Base-by-base conservation (phyloP, 1,139 yeast genomes). In the Protomyces arabidopsidicola region DNA sequence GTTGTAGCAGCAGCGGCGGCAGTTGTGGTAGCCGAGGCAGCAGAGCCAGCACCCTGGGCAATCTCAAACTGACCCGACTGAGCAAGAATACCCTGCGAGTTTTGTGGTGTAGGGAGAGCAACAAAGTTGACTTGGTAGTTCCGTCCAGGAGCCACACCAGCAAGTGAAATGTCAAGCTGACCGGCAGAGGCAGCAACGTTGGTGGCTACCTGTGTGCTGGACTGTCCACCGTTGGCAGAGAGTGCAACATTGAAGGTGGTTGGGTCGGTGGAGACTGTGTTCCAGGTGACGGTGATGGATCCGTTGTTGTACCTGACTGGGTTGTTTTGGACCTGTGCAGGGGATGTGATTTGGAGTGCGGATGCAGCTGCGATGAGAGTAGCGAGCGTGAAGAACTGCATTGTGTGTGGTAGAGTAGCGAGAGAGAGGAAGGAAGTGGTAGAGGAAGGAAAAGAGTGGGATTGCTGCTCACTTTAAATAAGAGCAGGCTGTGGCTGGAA, bases 311-410 rank as follows among this genome's bases (percentile, higher is more conserved):
- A 58, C 16, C 35, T 52, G 9, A 52, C 56, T 27, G 53, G 51
- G 16, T 18, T 2, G 24, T 35, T 14, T 9, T 12, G 34, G 42
- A 34, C 34, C 42, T 39, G 42, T 38, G 56, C 62, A 12, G 62
- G 62, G 38, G 36, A 24, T 5, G 56, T 58, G 62, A 58, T 58
- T 39, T 55, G 53, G 62, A 58, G 45, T 34, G 62, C 62, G 8
- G 62, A 27, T 4, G 24, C 54, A 18, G 61, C 45, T 27, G 55
- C 39, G 16, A 50, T 10, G 24, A 57, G 36, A 20, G 48, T 45
- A 53, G 39, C 39, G 24, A 53, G 38, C 38, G 38, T 57, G 61
- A 57, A 16, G 45, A 39, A 27, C 18, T 38, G 48, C 57, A 53
- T 53, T n/a, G 16, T 18, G 16, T 18, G 24, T 42, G 16, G 24